phyloP scores from a whole-genome alignment of 108 stramenopile genomes.

The Chaetoceros muelleri region DNA sequence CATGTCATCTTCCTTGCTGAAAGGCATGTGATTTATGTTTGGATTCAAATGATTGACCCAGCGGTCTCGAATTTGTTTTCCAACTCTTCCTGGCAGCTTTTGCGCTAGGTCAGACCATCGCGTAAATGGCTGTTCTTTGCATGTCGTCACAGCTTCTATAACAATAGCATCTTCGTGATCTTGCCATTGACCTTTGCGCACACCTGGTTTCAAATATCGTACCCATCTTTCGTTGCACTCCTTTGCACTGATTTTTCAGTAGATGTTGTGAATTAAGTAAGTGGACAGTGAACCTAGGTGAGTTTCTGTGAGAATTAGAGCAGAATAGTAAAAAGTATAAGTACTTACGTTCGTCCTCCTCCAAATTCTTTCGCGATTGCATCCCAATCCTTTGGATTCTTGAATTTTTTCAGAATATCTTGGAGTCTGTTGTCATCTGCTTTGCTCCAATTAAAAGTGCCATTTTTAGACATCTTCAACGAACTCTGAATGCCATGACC shows the following conservation, averaged over 20 bases:
- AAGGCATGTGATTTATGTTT: constrained; percentile 70
- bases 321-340: neutral
- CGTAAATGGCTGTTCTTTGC: constrained; percentile 71
- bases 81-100: constrained; percentile 72
- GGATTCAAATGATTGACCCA: constrained; percentile 90
- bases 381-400: constrained; percentile 78
- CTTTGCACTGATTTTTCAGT: too few species aligned
- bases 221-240: constrained; percentile 82
- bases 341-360: constrained; percentile 26
- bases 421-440: constrained; percentile 64
- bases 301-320: neutral
- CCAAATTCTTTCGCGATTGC: constrained; percentile 72
- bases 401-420: constrained; percentile 77
- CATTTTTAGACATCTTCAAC: constrained; percentile 4
- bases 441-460: constrained; percentile 51
- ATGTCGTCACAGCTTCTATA: constrained; percentile 62
- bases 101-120: constrained; percentile 81
- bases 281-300: neutral
- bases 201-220: constrained; percentile 70
- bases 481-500: neutral
- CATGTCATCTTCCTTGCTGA: constrained; percentile 68
- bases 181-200: constrained; percentile 72
- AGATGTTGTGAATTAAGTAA: too few species aligned
- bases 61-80: constrained; percentile 83
- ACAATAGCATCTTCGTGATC: constrained; percentile 79